phyloP scores from a whole-genome alignment of 768 basidiomycete genomes.

The Tricholoma matsutake region DNA sequence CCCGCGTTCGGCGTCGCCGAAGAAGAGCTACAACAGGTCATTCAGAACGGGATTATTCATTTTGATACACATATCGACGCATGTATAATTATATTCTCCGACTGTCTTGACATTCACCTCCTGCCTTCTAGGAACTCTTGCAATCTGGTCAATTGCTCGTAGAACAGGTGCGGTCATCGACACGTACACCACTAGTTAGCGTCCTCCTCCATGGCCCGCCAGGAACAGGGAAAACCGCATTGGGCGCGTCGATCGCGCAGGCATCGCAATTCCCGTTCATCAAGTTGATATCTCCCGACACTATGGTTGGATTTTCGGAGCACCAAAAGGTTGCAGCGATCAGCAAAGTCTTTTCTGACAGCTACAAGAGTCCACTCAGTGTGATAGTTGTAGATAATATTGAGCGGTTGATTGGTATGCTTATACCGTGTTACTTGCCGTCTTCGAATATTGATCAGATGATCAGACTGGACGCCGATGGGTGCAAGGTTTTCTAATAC shows the following conservation, averaged over 20 bases:
- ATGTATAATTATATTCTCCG: slow-evolving; percentile 25
- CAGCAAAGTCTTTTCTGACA: slow-evolving; percentile 90
- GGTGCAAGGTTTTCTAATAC: slow-evolving; percentile 96
- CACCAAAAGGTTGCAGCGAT: slow-evolving; percentile 87
- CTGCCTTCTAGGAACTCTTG: slow-evolving; percentile 63
- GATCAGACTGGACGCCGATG: slow-evolving; percentile 90
- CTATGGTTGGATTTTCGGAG: slow-evolving; percentile 96
- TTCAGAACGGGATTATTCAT: slow-evolving; percentile 96
- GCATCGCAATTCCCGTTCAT: slow-evolving; percentile 96
- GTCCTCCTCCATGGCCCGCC: slow-evolving; percentile 87
- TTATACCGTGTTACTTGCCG: background rate
- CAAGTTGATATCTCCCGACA: slow-evolving; percentile 93
- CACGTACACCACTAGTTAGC: slow-evolving; percentile 88
- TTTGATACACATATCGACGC: slow-evolving; percentile 77
- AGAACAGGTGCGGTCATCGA: slow-evolving; percentile 89
- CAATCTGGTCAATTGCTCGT: slow-evolving; percentile 86
- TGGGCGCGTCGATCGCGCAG: slow-evolving; percentile 92
- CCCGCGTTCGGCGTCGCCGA: slow-evolving; percentile 98
- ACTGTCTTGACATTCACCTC: background rate
- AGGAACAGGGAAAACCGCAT: slow-evolving; percentile 91
- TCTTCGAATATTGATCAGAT: background rate
- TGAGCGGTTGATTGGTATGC: slow-evolving; percentile 82
- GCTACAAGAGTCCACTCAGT: slow-evolving; percentile 95
- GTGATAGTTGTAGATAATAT: slow-evolving; percentile 95
- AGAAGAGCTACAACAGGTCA: slow-evolving; percentile 88